Percentiles rank a stretch among this genome's conserved stretches.
phyloP scores from a whole-genome alignment of 305 asterid genomes.

The Monarda citriodora region DNA sequence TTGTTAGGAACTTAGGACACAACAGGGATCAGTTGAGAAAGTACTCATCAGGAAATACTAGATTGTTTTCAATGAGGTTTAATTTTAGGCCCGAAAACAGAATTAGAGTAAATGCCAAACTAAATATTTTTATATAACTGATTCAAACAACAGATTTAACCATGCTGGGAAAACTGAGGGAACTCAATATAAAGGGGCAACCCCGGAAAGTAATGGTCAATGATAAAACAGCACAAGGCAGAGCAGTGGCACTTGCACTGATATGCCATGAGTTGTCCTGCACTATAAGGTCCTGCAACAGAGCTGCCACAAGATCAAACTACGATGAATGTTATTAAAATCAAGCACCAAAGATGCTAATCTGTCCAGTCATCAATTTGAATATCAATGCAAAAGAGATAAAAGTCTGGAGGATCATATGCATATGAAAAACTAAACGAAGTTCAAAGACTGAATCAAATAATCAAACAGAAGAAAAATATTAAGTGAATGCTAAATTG shows the following conservation, averaged over 20 bases:
- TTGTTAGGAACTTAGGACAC: no score
- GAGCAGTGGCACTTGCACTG: conserved; percentile 28
- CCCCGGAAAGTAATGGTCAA: conserved; percentile 7
- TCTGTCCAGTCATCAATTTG: conserved; percentile 9
- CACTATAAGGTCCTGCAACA: conserved; percentile 46
- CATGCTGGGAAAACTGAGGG: neutral
- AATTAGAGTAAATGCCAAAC: neutral
- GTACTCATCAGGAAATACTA: conserved; percentile 2
- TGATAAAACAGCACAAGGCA: conserved; percentile 4
- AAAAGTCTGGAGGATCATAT: no score
- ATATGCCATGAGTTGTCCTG: conserved; percentile 35
- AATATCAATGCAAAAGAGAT: conserved; percentile 5
- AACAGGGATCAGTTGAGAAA: neutral
- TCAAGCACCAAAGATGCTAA: conserved; percentile 16
- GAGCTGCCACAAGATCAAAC: conserved; percentile 36
- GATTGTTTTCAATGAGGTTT: neutral
- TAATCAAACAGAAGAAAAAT: conserved; percentile 16
- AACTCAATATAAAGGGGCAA: neutral
- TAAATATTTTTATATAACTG: neutral
- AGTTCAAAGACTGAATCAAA: conserved; percentile 15
- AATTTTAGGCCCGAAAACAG: neutral
- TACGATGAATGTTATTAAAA: conserved; percentile 33
- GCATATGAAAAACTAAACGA: neutral
- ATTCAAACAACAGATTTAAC: conserved; percentile 11
- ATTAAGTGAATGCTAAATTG: conserved; percentile 14